phyloP scores from a whole-genome alignment of 345 rosid genomes.

The Rhodamnia rubescens region DNA sequence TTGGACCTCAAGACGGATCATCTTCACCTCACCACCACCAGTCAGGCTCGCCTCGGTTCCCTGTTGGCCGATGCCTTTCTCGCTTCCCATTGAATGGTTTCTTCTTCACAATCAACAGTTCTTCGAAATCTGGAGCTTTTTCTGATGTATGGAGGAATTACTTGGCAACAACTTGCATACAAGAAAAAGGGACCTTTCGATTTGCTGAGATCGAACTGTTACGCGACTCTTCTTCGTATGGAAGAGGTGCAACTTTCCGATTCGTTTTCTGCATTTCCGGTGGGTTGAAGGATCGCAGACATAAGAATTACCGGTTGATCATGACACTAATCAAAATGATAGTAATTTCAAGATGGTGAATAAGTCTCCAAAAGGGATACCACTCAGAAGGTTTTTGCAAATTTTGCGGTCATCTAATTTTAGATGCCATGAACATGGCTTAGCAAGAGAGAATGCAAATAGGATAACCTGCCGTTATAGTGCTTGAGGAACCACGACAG shows the following conservation, averaged over 20 bases:
- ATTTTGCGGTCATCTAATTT: neutral
- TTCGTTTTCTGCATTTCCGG: neutral
- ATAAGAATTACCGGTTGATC: neutral
- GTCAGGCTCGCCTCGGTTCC: constrained; percentile 17
- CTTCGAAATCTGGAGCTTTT: neutral
- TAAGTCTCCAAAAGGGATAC: neutral
- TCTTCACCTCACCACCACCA: constrained; percentile 27
- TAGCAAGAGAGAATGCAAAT: neutral
- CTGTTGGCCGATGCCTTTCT: constrained; percentile 14
- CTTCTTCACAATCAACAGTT: neutral
- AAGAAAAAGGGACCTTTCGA: too few species aligned
- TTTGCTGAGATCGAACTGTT: too few species aligned
- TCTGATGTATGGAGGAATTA: neutral
- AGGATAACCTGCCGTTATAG: neutral
- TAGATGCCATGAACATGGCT: neutral
- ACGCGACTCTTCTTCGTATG: neutral
- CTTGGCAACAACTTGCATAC: too few species aligned
- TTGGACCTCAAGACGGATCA: constrained; percentile 15
- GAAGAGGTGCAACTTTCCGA: neutral
- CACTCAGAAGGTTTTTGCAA: neutral
- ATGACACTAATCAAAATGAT: neutral
- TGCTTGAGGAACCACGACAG: neutral
- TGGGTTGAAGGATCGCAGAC: neutral
- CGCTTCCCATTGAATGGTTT: neutral
- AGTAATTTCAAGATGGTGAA: neutral